Evolutionary conservation across 176 grass and related monocot species (phyloP).

Genomic region (Zoysia pacifica): DNA sequence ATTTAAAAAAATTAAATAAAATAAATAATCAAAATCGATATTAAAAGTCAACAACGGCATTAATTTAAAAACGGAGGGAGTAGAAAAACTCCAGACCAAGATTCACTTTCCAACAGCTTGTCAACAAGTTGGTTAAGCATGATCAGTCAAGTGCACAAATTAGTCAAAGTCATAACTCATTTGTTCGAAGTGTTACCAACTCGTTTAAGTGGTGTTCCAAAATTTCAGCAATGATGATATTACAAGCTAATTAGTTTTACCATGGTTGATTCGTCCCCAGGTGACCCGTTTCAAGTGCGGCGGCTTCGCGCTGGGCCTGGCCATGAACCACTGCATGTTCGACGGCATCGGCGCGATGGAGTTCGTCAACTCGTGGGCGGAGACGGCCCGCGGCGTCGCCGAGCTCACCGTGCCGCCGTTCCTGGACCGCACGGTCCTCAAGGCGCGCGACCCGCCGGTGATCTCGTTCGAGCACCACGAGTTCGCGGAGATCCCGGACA

Average conservation of each 20-base stretch:
- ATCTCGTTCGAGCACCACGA: conserved; percentile 67
- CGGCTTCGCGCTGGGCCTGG: conserved; percentile 72
- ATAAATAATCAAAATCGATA: too few species aligned
- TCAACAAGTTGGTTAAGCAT: background rate
- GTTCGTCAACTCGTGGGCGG: conserved; percentile 94
- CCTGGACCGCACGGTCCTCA: conserved; percentile 68
- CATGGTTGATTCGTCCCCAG: conserved; percentile 29
- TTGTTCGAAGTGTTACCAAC: background rate
- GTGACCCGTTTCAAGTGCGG: conserved; percentile 87
- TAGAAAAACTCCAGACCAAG: too few species aligned
- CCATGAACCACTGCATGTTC: conserved; percentile 98
- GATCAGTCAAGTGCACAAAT: background rate
- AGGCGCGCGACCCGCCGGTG: conserved; percentile 56
- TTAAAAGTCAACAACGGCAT: too few species aligned
- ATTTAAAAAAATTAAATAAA: too few species aligned
- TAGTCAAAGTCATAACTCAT: background rate
- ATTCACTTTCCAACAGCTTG: too few species aligned
- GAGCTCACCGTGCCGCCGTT: conserved; percentile 66
- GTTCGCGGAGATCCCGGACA: conserved; percentile 78
- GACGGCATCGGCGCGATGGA: conserved; percentile 93
- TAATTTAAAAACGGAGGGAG: too few species aligned
- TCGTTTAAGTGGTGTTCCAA: too few species aligned
- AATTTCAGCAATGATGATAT: too few species aligned
- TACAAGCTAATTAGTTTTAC: background rate
- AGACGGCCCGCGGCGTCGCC: conserved; percentile 69